phyloP scores from a whole-genome alignment of 192 early-diverging fungal species.

The Linnemannia schmuckeri region DNA sequence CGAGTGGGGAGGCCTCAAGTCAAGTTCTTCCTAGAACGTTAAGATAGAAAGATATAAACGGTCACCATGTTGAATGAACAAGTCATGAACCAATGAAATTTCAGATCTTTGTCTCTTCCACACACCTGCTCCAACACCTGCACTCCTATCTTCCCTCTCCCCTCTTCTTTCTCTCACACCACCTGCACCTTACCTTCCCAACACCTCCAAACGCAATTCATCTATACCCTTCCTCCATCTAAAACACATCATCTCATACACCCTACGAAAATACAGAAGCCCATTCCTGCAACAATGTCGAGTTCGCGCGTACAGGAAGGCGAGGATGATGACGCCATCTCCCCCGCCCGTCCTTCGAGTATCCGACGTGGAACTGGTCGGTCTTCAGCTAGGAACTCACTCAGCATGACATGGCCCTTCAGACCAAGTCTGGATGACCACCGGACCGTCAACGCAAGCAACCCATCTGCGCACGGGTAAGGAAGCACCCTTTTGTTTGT shows the following conservation, averaged over 20 bases:
- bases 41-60: not conserved
- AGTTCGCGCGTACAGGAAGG: constrained; percentile 45
- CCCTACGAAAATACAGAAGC: not conserved
- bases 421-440: constrained; percentile 35
- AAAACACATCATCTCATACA: not conserved
- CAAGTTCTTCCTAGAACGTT: constrained; percentile 9
- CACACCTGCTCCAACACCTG: no score
- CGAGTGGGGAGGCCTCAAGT: constrained; percentile 56
- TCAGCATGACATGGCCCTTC: constrained; percentile 45
- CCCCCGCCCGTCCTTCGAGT: constrained; percentile 24
- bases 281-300: constrained; percentile 27
- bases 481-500: not conserved
- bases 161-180: not conserved
- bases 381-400: constrained; percentile 25
- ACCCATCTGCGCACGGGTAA: constrained; percentile 25
- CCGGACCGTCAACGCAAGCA: constrained; percentile 7
- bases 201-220: not conserved
- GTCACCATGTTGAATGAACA: not conserved
- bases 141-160: no score
- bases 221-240: not conserved
- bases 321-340: constrained; percentile 53
- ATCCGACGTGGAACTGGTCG: constrained; percentile 14
- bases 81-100: no score
- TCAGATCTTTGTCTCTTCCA: no score
- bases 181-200: not conserved